Conservation (phyloP, 176 grass and related monocot species). For the Avena insularis region DNA sequence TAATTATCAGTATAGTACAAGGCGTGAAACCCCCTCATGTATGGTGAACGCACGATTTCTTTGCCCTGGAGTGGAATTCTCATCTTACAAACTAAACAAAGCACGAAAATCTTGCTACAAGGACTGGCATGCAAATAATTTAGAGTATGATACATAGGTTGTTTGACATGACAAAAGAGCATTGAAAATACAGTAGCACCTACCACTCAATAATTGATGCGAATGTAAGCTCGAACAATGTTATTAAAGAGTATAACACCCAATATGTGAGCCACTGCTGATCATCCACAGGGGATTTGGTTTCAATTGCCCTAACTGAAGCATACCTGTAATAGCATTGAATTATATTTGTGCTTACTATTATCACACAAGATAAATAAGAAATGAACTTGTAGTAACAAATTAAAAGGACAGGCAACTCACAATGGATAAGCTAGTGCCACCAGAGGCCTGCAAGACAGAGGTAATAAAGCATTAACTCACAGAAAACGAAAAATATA, state of each 20-base stretch:
- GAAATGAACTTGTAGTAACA: neutral
- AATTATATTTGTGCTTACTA: conserved; percentile 23
- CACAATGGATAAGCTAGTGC: conserved; percentile 78
- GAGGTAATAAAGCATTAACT: conserved; percentile 20
- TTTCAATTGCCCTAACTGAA: conserved; percentile 73
- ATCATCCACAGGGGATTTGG: conserved; percentile 67
- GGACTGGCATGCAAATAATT: neutral
- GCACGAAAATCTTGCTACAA: conserved; percentile 1
- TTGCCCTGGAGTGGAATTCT: neutral
- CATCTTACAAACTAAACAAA: conserved; percentile 15
- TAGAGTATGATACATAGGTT: neutral
- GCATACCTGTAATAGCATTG: conserved; percentile 56
- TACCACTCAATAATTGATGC: conserved; percentile 67
- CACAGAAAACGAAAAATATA: neutral
- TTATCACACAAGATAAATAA: conserved; percentile 11
- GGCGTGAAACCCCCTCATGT: conserved; percentile 14
- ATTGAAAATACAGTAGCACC: conserved; percentile 14
- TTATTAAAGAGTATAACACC: conserved; percentile 76
- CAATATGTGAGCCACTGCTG: conserved; percentile 90
- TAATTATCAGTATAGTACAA: neutral
- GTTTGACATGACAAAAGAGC: neutral
- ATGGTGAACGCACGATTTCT: neutral
- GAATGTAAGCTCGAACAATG: conserved; percentile 75
- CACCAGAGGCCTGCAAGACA: conserved; percentile 61
- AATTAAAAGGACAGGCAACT: conserved; percentile 32